Conservation (phyloP, 2,329 filamentous ascomycete species). For the Alternaria triticimaculans region DNA sequence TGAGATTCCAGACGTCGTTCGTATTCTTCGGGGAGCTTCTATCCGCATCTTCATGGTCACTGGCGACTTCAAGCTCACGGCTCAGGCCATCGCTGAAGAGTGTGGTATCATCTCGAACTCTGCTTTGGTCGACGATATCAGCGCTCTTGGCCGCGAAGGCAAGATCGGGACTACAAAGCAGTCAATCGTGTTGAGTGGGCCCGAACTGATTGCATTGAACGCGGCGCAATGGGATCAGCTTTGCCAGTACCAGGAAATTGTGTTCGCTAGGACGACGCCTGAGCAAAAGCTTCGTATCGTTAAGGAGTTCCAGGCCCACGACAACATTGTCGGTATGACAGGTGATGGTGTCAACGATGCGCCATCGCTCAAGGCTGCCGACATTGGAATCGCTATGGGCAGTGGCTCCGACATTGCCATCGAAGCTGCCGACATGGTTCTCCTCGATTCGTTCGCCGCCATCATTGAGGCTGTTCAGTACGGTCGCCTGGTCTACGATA, state of each 20-base stretch:
- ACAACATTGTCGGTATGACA: conserved; percentile 62
- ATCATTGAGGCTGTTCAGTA: conserved; percentile 76
- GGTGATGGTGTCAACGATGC: conserved; percentile 59
- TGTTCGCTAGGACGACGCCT: conserved; percentile 75
- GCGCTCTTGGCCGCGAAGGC: conserved; percentile 55
- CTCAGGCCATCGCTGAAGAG: conserved; percentile 73
- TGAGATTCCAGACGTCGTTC: conserved; percentile 65
- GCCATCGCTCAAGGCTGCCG: conserved; percentile 64
- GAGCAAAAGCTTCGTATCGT: conserved; percentile 83
- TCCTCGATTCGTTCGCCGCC: conserved; percentile 73
- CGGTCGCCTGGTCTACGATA: conserved; percentile 79
- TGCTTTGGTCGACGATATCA: conserved; percentile 59
- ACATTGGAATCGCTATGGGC: conserved; percentile 66
- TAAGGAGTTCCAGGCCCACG: conserved; percentile 70
- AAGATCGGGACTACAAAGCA: conserved; percentile 31
- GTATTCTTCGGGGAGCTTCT: conserved; percentile 71
- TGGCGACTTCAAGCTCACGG: conserved; percentile 78
- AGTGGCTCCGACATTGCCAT: conserved; percentile 67
- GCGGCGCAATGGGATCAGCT: conserved; percentile 73
- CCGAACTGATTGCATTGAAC: conserved; percentile 68
- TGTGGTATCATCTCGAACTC: conserved; percentile 72
- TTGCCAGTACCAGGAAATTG: conserved; percentile 71
- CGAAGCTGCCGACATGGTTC: conserved; percentile 67
- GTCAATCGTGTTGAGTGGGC: conserved; percentile 44
- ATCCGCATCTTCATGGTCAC: conserved; percentile 85